Evolutionary conservation across 257 asterid species (phyloP).

Genomic region (Mitragyna speciosa): DNA sequence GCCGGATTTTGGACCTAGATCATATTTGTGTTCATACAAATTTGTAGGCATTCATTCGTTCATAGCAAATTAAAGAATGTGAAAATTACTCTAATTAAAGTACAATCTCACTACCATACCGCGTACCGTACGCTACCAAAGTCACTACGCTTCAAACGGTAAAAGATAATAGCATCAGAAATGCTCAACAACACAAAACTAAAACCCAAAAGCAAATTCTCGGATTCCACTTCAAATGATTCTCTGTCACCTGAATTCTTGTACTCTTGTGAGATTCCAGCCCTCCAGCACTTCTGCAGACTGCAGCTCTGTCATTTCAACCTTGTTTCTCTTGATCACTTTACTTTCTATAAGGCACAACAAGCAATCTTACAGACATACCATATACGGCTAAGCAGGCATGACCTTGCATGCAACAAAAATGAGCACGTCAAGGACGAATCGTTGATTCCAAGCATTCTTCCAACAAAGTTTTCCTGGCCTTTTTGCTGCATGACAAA

Average conservation of each 20-base stretch:
- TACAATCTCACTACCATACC: too few species aligned
- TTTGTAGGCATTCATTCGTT: too few species aligned
- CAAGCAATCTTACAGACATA: too few species aligned
- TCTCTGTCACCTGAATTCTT: slow-evolving; percentile 43
- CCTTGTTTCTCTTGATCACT: slow-evolving; percentile 44
- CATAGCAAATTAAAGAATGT: too few species aligned
- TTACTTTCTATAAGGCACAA: too few species aligned
- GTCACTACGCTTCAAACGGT: not conserved
- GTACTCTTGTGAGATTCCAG: slow-evolving; percentile 24
- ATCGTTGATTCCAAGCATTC: slow-evolving; percentile 57
- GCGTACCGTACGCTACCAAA: too few species aligned
- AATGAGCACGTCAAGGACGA: slow-evolving; percentile 57
- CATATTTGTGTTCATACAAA: too few species aligned
- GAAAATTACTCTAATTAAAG: too few species aligned
- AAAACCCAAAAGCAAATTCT: slow-evolving; percentile 28
- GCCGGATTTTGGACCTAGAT: too few species aligned
- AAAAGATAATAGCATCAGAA: not conserved
- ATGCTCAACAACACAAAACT: slow-evolving; percentile 55
- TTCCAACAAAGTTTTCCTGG: slow-evolving; percentile 52
- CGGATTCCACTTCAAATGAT: slow-evolving; percentile 19
- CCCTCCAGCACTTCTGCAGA: too few species aligned
- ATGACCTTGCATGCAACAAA: slow-evolving; percentile 79
- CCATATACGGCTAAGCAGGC: slow-evolving; percentile 19
- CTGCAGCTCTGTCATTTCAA: slow-evolving; percentile 68
- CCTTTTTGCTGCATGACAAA: slow-evolving; percentile 42